Conservation (phyloP, 257 asterid species). For the Thymus mandschuricus region DNA sequence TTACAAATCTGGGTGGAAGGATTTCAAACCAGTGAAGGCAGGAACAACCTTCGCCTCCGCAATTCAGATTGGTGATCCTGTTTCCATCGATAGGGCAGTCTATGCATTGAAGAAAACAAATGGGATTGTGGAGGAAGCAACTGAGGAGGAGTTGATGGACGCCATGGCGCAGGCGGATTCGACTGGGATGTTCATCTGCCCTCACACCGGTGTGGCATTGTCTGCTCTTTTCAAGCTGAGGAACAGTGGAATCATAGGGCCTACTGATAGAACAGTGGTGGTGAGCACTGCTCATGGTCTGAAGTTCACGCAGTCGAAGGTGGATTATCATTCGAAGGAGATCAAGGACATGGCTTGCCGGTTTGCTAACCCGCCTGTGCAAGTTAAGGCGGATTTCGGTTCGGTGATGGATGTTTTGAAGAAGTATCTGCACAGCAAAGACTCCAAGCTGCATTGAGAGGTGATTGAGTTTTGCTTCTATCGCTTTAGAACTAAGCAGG, state of each 20-base stretch:
- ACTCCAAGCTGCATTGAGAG: constrained; percentile 49
- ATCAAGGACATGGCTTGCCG: constrained; percentile 78
- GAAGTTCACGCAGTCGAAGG: constrained; percentile 83
- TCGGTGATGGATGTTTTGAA: constrained; percentile 90
- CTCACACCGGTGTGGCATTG: constrained; percentile 90
- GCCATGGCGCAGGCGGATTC: constrained; percentile 94
- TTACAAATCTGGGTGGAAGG: constrained; percentile 78
- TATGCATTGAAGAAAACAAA: constrained; percentile 60
- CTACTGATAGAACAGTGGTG: constrained; percentile 80
- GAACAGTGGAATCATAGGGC: constrained; percentile 62
- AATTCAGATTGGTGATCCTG: constrained; percentile 91
- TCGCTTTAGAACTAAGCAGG: constrained; percentile 20
- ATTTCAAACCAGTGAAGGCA: constrained; percentile 76
- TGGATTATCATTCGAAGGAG: constrained; percentile 68
- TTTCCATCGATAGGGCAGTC: constrained; percentile 85
- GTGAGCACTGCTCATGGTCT: constrained; percentile 91
- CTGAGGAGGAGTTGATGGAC: constrained; percentile 90
- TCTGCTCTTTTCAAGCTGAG: constrained; percentile 76
- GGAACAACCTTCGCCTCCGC: constrained; percentile 86
- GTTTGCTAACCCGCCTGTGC: constrained; percentile 78
- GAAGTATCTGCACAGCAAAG: constrained; percentile 65
- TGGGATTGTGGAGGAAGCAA: constrained; percentile 91
- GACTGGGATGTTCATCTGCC: constrained; percentile 92
- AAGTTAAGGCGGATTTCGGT: constrained; percentile 84
- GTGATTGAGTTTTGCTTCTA: constrained; percentile 32